A percentile compares a stretch with the other conserved stretches of the same genome.
Conservation (phyloP, 495 filamentous ascomycete genomes). For the Talaromyces proteolyticus region DNA sequence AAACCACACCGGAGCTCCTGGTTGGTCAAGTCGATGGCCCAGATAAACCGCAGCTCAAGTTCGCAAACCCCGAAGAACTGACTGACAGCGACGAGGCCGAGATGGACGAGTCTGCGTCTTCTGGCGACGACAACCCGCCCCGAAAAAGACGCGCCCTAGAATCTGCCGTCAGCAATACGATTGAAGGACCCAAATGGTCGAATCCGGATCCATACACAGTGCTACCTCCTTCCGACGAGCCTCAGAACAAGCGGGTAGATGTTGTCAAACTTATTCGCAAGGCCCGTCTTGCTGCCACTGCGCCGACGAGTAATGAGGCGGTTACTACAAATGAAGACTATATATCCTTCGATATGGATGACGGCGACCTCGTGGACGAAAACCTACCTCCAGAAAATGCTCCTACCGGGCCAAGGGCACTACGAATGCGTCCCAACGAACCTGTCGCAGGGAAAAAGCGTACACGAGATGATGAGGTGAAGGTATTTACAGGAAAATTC, state of each 20-base stretch:
- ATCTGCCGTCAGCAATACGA: conserved; percentile 21
- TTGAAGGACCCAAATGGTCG: conserved; percentile 68
- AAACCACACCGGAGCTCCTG: conserved; percentile 32
- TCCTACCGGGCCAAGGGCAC: conserved; percentile 26
- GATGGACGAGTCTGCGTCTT: conserved; percentile 54
- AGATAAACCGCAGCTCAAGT: conserved; percentile 29
- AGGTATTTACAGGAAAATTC: conserved; percentile 33
- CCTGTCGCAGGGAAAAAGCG: conserved; percentile 51
- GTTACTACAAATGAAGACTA: conserved; percentile 68
- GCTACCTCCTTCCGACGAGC: conserved; percentile 65
- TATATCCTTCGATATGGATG: conserved; percentile 69
- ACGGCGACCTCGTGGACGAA: conserved; percentile 27
- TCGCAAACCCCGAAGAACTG: conserved; percentile 48
- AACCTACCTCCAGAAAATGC: conserved; percentile 27
- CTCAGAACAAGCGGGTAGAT: conserved; percentile 64
- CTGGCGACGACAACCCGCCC: conserved; percentile 40
- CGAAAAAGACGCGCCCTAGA: conserved; percentile 47
- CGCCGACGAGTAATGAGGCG: conserved; percentile 38
- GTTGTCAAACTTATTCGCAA: conserved; percentile 86
- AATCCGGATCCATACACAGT: conserved; percentile 90
- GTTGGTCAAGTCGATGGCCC: conserved; percentile 15
- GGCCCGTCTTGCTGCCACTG: conserved; percentile 49
- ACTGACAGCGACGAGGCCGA: conserved; percentile 68
- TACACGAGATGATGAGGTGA: conserved; percentile 63
- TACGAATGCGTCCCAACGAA: conserved; percentile 34